A percentile compares a stretch with the other conserved stretches of the same genome.
Evolutionary conservation across 148 eudicot species (phyloP).

Genomic region (Hydrangea macrophylla): DNA sequence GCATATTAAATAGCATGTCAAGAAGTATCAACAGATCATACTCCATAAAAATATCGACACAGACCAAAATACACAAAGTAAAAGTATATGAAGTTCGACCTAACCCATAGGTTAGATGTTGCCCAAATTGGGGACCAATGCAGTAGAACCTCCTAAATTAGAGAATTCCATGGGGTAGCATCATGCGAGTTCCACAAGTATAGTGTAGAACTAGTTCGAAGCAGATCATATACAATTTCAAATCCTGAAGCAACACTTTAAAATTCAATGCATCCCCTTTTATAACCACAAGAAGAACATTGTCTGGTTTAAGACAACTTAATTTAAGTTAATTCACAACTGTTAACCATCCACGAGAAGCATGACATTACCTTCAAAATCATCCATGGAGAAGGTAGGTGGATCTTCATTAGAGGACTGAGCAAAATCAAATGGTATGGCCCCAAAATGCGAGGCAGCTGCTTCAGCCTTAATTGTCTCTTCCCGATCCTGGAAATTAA

Average conservation of each 20-base stretch:
- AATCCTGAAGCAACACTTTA: neutral
- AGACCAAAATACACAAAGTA: neutral
- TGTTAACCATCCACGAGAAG: neutral
- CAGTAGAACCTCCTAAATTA: neutral
- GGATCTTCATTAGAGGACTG: slow-evolving; percentile 35
- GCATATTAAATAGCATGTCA: neutral
- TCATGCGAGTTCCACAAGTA: too few relatives aligned
- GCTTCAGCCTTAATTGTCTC: slow-evolving; percentile 84
- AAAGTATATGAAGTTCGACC: neutral
- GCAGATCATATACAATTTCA: neutral
- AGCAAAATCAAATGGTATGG: slow-evolving; percentile 33
- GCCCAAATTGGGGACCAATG: neutral
- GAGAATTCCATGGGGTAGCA: too few relatives aligned
- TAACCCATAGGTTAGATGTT: neutral
- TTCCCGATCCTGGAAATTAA: slow-evolving; percentile 55
- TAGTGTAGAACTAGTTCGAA: neutral
- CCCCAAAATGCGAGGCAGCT: slow-evolving; percentile 39
- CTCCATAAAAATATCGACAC: too few relatives aligned
- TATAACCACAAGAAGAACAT: neutral
- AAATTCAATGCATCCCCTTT: neutral
- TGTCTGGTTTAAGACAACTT: neutral
- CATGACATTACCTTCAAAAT: slow-evolving; percentile 75
- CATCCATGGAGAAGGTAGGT: slow-evolving; percentile 76
- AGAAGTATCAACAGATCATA: neutral
- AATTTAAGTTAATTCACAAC: too few relatives aligned